Evolutionary conservation across 257 asterid species (phyloP).

Genomic region (Plantago ovata): DNA sequence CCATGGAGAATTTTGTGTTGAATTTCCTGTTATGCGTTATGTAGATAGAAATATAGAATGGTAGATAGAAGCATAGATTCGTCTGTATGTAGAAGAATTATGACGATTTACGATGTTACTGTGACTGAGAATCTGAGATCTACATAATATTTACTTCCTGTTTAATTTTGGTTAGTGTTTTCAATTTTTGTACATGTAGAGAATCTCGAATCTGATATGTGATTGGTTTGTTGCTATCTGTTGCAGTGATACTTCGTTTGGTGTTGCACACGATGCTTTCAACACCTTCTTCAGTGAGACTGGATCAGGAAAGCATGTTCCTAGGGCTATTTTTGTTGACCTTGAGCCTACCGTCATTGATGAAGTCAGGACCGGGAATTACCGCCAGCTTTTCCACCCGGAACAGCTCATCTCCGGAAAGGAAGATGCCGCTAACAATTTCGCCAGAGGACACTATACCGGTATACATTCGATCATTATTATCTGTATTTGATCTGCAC

Average conservation of each 20-base stretch:
- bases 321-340: conserved; percentile 84
- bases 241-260: conserved; percentile 69
- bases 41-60: no score
- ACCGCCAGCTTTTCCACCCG: conserved; percentile 94
- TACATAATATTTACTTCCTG: not conserved
- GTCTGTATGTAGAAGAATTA: no score
- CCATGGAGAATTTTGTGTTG: no score
- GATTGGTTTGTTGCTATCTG: conserved; percentile 8
- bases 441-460: conserved; percentile 88
- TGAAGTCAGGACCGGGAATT: conserved; percentile 72
- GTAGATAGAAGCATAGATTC: no score
- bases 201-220: conserved; percentile 10
- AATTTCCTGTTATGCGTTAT: no score
- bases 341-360: conserved; percentile 92
- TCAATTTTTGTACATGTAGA: not conserved
- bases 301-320: conserved; percentile 89
- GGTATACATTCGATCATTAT: conserved; percentile 27
- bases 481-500: not conserved
- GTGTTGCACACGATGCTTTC: conserved; percentile 78
- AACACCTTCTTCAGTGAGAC: conserved; percentile 92
- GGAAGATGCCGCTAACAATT: conserved; percentile 95
- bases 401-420: conserved; percentile 94
- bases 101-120: no score
- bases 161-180: not conserved
- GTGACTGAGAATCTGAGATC: no score